phyloP scores from a whole-genome alignment of 768 basidiomycete genomes.

The Pleurotus cornucopiae region DNA sequence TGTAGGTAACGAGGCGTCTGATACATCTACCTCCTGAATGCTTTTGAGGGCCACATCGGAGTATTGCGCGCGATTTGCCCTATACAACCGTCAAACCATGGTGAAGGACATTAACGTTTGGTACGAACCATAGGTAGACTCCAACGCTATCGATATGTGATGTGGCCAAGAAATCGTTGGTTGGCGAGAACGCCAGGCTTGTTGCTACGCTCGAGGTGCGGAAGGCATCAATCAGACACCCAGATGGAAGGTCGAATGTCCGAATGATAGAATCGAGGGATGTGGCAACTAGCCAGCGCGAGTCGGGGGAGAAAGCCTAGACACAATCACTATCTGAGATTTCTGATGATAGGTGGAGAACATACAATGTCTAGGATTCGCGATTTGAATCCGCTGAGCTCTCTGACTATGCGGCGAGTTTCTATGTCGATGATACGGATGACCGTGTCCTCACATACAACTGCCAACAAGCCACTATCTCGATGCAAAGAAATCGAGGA shows the following conservation, averaged over 20 bases:
- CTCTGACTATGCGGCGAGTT: slow-evolving; percentile 82
- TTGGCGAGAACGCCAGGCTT: slow-evolving; percentile 88
- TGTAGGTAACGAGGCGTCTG: slow-evolving; percentile 70
- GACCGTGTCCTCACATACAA: slow-evolving; percentile 80
- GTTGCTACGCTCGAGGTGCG: slow-evolving; percentile 84
- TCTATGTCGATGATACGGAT: slow-evolving; percentile 91
- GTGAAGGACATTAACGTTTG: neutral
- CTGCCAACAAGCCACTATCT: slow-evolving; percentile 80
- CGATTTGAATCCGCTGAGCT: slow-evolving; percentile 78
- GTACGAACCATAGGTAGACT: slow-evolving; percentile 81
- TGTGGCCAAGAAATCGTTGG: slow-evolving; percentile 93
- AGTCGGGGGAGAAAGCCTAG: slow-evolving; percentile 93
- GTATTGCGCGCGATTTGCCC: slow-evolving; percentile 97
- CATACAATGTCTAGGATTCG: slow-evolving; percentile 84
- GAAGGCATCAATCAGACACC: slow-evolving; percentile 89
- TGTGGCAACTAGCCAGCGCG: slow-evolving; percentile 86
- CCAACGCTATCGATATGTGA: slow-evolving; percentile 93
- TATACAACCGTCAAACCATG: slow-evolving; percentile 22
- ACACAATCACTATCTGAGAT: slow-evolving; percentile 4
- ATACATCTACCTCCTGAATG: slow-evolving; percentile 72
- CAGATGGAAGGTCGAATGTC: slow-evolving; percentile 94
- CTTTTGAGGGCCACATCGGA: slow-evolving; percentile 77
- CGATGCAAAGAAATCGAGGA: slow-evolving; percentile 74
- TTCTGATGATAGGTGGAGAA: neutral
- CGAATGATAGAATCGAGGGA: slow-evolving; percentile 90